Conservation (phyloP, 768 basidiomycete genomes). For the Psilocybe cyanescens region DNA sequence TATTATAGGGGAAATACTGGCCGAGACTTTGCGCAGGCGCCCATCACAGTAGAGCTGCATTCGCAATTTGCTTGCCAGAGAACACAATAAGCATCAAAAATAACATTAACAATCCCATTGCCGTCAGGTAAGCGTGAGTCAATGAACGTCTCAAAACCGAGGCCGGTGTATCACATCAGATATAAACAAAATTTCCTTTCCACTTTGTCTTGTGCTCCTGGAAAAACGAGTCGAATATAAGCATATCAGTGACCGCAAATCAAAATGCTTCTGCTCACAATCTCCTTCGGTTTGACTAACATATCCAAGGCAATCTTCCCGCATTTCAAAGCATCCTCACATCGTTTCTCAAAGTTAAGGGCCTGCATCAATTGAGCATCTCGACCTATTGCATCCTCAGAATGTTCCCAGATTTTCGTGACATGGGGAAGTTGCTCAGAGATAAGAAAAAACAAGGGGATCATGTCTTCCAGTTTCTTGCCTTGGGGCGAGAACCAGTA, state of each 20-base stretch:
- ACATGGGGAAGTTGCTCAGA: background rate
- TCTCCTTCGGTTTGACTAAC: constrained; percentile 7
- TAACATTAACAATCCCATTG: too few species aligned
- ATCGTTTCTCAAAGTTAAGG: constrained; percentile 1
- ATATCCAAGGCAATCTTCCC: constrained; percentile 3
- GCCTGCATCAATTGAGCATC: background rate
- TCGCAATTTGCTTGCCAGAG: too few species aligned
- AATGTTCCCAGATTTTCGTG: constrained; percentile 8
- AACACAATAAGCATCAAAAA: too few species aligned
- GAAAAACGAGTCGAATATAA: background rate
- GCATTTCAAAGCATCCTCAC: background rate
- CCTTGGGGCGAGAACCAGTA: constrained; percentile 10
- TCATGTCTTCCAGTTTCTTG: background rate
- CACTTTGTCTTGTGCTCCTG: background rate
- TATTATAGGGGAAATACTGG: too few species aligned
- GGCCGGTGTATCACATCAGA: too few species aligned
- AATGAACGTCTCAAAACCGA: too few species aligned
- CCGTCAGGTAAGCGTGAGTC: too few species aligned
- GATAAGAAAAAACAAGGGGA: background rate
- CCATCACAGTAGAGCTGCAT: too few species aligned
- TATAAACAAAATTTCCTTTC: too few species aligned
- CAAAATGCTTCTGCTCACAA: background rate
- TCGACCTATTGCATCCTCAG: background rate
- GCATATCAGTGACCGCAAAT: background rate
- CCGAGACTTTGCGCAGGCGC: too few species aligned